A percentile compares a stretch with the other conserved stretches of the same genome.
phyloP scores from a whole-genome alignment of 148 eudicot genomes.

The Spergularia bocconei region DNA sequence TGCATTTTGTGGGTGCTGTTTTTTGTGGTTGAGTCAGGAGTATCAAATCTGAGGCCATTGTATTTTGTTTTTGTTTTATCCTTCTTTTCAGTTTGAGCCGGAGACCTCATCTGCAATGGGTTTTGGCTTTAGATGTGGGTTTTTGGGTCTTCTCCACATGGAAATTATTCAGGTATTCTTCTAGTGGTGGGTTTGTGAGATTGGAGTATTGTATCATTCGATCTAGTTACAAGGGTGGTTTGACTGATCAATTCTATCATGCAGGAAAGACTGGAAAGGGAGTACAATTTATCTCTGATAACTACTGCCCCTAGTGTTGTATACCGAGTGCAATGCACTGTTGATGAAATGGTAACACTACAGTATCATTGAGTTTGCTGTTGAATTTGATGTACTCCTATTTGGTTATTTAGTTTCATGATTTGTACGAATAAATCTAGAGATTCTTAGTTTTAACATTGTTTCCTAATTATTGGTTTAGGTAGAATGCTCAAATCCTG shows the following conservation, averaged over 20 bases:
- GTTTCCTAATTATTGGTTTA: conserved; percentile 28
- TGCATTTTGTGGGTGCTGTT: neutral
- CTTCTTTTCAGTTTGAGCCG: conserved; percentile 78
- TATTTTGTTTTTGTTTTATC: neutral
- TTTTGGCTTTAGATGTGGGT: conserved; percentile 99
- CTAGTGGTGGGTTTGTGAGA: conserved; percentile 5
- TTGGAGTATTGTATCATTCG: neutral
- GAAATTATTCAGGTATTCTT: conserved; percentile 92
- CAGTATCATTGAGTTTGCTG: neutral
- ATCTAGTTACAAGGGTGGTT: conserved; percentile 10
- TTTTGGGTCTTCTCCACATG: conserved; percentile 95
- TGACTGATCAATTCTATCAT: conserved; percentile 12
- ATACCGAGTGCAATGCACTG: conserved; percentile 63
- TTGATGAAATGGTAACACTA: conserved; percentile 74
- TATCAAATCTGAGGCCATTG: conserved; percentile 10
- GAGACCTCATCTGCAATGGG: conserved; percentile 99
- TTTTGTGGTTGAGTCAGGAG: neutral
- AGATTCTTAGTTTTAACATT: neutral
- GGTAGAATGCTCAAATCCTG: conserved; percentile 97
- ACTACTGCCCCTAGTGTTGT: conserved; percentile 99
- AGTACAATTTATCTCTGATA: conserved; percentile 82
- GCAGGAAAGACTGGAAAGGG: conserved; percentile 99
- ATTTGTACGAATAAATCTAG: neutral
- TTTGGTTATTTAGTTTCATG: neutral
- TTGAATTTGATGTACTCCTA: neutral